Evolutionary conservation across 2,329 filamentous ascomycete genomes (phyloP).

Genomic region (Celoporthe dispersa): DNA sequence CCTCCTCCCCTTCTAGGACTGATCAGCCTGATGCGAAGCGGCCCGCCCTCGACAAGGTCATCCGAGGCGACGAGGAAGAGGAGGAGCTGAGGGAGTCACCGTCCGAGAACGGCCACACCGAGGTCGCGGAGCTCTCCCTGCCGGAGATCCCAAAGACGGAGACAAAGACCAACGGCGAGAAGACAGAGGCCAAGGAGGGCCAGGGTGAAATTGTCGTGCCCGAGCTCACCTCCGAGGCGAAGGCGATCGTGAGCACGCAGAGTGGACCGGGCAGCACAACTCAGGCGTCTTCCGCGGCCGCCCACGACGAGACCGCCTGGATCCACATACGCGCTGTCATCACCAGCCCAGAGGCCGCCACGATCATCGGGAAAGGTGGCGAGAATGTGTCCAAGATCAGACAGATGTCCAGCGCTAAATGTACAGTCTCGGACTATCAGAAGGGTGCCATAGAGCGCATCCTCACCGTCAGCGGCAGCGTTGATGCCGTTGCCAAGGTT

Average conservation of each 20-base stretch:
- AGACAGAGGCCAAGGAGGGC: slow-evolving; percentile 56
- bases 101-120: slow-evolving; percentile 42
- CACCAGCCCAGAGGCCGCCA: slow-evolving; percentile 94
- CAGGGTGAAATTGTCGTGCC: slow-evolving; percentile 73
- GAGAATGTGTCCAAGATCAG: slow-evolving; percentile 98
- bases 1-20: slow-evolving; percentile 88
- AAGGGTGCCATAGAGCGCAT: slow-evolving; percentile 97
- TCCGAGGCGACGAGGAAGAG: slow-evolving; percentile 69
- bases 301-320: slow-evolving; percentile 92
- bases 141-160: slow-evolving; percentile 53
- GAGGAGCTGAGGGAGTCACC: slow-evolving; percentile 58
- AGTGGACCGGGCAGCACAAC: slow-evolving; percentile 44
- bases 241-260: slow-evolving; percentile 47
- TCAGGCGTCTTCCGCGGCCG: slow-evolving; percentile 52
- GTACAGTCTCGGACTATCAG: slow-evolving; percentile 97
- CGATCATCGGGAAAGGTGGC: slow-evolving; percentile 96
- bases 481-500: slow-evolving; percentile 97
- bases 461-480: slow-evolving; percentile 92
- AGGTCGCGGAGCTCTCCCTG: slow-evolving; percentile 39
- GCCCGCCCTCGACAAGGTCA: slow-evolving; percentile 90
- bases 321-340: slow-evolving; percentile 97
- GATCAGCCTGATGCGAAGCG: slow-evolving; percentile 98
- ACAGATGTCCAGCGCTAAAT: slow-evolving; percentile 93
- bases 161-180: slow-evolving; percentile 55
- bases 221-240: slow-evolving; percentile 60